Percentiles rank a stretch among this genome's conserved stretches.
These are phyloP conservation scores for Thinopyrum obtusiflorum DNA, from an alignment of 202 grass and related monocot species.

Conservation along the genomic window DNA sequence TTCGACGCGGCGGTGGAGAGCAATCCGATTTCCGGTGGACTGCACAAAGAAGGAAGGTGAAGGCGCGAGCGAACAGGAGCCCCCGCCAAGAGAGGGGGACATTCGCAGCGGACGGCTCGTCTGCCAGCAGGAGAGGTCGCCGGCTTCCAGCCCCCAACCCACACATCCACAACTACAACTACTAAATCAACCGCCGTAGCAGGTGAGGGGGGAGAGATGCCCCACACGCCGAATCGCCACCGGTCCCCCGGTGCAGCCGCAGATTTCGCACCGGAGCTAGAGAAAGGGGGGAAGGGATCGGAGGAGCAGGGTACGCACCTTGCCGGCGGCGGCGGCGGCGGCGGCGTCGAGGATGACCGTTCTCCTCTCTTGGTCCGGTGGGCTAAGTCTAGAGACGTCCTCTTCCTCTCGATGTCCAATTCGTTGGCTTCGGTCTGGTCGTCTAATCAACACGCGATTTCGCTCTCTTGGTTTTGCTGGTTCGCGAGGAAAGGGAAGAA, in stretches of 20 bases:
- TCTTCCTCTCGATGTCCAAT: background rate
- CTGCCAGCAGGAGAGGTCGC: background rate
- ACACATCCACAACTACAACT: background rate
- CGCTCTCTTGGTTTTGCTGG: background rate
- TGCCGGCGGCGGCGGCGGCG: background rate
- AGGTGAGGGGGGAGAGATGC: background rate
- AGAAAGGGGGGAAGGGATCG: background rate
- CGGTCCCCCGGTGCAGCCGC: background rate
- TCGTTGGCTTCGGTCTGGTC: conserved; percentile 5
- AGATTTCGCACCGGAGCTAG: background rate
- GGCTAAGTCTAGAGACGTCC: conserved; percentile 2
- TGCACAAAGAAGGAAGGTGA: background rate
- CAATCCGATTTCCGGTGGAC: background rate
- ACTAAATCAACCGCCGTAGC: background rate
- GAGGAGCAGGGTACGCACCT: conserved; percentile 20
- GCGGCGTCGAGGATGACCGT: background rate
- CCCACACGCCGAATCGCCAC: background rate
- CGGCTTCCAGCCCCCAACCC: background rate
- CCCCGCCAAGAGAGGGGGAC: background rate
- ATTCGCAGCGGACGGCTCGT: background rate
- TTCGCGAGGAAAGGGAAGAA: background rate
- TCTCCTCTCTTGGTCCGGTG: background rate
- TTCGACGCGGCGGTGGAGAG: background rate
- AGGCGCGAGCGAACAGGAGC: background rate
- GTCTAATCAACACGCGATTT: conserved; percentile 20